A percentile compares a stretch with the other conserved stretches of the same genome.
Evolutionary conservation across 164 flowering plant genomes (phyloP).

Genomic region (Cinnamomum micranthum): DNA sequence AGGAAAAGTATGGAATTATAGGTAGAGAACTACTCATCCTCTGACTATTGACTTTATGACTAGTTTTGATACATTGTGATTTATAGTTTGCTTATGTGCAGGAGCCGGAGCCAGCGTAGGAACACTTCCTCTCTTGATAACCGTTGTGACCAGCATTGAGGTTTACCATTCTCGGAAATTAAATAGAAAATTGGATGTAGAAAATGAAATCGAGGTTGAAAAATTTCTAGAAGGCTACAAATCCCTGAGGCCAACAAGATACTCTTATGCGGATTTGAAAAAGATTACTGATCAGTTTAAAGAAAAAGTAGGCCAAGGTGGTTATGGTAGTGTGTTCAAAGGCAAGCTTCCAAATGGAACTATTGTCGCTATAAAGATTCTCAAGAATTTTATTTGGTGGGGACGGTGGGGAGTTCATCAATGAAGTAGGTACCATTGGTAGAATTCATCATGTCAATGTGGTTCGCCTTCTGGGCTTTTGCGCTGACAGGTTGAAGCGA

Average conservation of each 20-base stretch:
- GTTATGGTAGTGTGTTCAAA: conserved; percentile 3
- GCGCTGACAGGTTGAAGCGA: not conserved
- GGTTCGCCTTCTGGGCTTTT: conserved; percentile 4
- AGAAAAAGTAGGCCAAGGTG: conserved; percentile 3
- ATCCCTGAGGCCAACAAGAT: not conserved
- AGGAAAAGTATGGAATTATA: too few species aligned
- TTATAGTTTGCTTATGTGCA: not conserved
- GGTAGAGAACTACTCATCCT: too few species aligned
- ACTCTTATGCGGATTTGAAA: conserved; percentile 3
- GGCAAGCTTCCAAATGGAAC: not conserved
- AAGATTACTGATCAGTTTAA: conserved; percentile 1
- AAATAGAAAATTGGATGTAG: not conserved
- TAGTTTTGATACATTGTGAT: too few species aligned
- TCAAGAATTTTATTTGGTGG: not conserved
- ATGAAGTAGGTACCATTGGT: conserved; percentile 6
- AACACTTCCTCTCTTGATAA: not conserved
- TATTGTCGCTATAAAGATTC: not conserved
- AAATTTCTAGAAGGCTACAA: not conserved
- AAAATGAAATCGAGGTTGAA: conserved; percentile 5
- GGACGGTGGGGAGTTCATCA: not conserved
- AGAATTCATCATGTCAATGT: conserved; percentile 3
- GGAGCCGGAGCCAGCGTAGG: not conserved
- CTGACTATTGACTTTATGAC: too few species aligned
- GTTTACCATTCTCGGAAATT: not conserved
- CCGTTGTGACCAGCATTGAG: not conserved